Percentiles rank a stretch among this genome's conserved stretches.
phyloP scores from a whole-genome alignment of 306 rosid species.

The Vigna unguiculata region DNA sequence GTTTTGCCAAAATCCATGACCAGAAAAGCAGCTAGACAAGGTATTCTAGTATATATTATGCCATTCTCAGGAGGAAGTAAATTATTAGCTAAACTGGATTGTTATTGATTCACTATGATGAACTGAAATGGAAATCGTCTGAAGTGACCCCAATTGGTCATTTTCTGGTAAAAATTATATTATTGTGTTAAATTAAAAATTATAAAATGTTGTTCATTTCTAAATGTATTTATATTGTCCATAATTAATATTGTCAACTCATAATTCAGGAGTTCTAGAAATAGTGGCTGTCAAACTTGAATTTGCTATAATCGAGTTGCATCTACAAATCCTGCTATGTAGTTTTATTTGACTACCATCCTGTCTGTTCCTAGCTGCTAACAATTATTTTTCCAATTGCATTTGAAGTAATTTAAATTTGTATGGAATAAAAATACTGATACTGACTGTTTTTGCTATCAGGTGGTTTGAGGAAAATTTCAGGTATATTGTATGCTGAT shows the following conservation, averaged over 20 bases:
- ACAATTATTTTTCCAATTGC: not conserved
- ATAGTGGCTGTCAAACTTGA: not conserved
- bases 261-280: not conserved
- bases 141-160: not conserved
- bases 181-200: not conserved
- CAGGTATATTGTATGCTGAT: constrained; percentile 71
- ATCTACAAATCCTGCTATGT: not conserved
- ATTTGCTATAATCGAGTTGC: constrained; percentile 5
- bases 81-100: constrained; percentile 31
- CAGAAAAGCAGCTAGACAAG: constrained; percentile 82
- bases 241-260: not conserved
- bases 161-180: not conserved
- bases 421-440: constrained; percentile 13
- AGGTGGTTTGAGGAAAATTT: constrained; percentile 82
- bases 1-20: constrained; percentile 62
- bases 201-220: not conserved
- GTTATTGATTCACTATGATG: not conserved
- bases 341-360: not conserved
- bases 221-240: not conserved
- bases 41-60: constrained; percentile 47
- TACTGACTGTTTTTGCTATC: constrained; percentile 44
- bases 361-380: not conserved
- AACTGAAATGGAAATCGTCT: not conserved
- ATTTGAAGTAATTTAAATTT: constrained; percentile 22
- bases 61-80: not conserved